Conservation (phyloP, 495 filamentous ascomycete genomes). For the Thozetella sp. region DNA sequence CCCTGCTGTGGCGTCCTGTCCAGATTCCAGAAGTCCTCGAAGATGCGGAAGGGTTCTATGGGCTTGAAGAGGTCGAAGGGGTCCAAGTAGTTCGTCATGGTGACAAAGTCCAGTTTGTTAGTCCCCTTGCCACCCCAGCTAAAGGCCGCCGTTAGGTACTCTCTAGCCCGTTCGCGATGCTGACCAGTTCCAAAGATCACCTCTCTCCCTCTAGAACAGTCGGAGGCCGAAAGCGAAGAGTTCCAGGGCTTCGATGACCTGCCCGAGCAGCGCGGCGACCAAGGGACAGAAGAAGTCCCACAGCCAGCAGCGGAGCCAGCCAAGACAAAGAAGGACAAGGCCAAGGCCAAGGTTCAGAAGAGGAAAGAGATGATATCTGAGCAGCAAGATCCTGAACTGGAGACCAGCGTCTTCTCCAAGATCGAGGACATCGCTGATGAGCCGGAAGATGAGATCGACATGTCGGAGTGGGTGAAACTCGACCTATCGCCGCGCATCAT, state of each 20-base stretch:
- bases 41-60: slow-evolving; percentile 93
- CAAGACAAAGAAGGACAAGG: slow-evolving; percentile 5
- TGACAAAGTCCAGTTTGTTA: slow-evolving; percentile 55
- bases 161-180: too few relatives aligned
- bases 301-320: background rate
- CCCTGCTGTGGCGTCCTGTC: slow-evolving; percentile 81
- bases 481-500: slow-evolving; percentile 69
- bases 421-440: slow-evolving; percentile 37
- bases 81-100: slow-evolving; percentile 74
- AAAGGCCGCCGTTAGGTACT: slow-evolving; percentile 10
- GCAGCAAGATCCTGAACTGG: slow-evolving; percentile 37
- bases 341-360: slow-evolving; percentile 15
- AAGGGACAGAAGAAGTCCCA: slow-evolving; percentile 2
- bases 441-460: slow-evolving; percentile 50
- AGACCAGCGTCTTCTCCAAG: slow-evolving; percentile 40
- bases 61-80: slow-evolving; percentile 88
- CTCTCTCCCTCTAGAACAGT: slow-evolving; percentile 7
- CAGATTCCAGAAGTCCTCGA: slow-evolving; percentile 82
- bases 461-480: slow-evolving; percentile 77
- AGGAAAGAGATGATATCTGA: slow-evolving; percentile 33
- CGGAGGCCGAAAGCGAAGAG: slow-evolving; percentile 33
- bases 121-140: slow-evolving; percentile 16
- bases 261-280: slow-evolving; percentile 12
- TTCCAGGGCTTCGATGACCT: slow-evolving; percentile 59
- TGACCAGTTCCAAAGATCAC: slow-evolving; percentile 16